Conservation (phyloP, 164 flowering plant species). For the Vitis riparia region DNA sequence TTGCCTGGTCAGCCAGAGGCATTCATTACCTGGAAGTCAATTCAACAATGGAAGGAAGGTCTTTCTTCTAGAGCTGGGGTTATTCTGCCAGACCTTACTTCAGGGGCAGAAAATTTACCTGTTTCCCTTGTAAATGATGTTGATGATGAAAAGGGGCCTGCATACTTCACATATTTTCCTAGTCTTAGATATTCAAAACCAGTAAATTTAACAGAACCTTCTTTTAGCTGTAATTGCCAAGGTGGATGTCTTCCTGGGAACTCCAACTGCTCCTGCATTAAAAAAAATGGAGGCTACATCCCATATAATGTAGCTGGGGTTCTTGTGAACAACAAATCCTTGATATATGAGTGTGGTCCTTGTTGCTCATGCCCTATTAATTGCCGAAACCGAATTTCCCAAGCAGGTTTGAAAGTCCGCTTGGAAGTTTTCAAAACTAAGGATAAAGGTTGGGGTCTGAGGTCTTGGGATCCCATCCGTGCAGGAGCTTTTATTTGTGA, state of each 20-base stretch:
- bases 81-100: constrained; percentile 47
- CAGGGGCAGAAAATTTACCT: constrained; percentile 45
- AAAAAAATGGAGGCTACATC: constrained; percentile 34
- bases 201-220: constrained; percentile 17
- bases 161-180: constrained; percentile 40
- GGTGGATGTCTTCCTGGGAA: constrained; percentile 38
- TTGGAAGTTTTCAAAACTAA: constrained; percentile 38
- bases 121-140: constrained; percentile 57
- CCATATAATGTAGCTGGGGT: constrained; percentile 41
- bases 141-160: constrained; percentile 51
- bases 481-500: constrained; percentile 39
- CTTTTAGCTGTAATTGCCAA: constrained; percentile 33
- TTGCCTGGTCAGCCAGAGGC: constrained; percentile 45
- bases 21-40: constrained; percentile 43
- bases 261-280: constrained; percentile 35
- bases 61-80: constrained; percentile 32
- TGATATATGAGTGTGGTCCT: constrained; percentile 43
- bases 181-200: constrained; percentile 24
- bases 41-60: constrained; percentile 43
- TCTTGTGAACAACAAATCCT: constrained; percentile 22
- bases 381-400: constrained; percentile 31
- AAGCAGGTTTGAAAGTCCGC: constrained; percentile 24
- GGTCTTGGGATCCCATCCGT: constrained; percentile 42
- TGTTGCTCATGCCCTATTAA: constrained; percentile 32
- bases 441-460: constrained; percentile 37